Evolutionary conservation across 192 early-diverging fungal genomes (phyloP).

Genomic region (Phlyctochytrium bullatum): DNA sequence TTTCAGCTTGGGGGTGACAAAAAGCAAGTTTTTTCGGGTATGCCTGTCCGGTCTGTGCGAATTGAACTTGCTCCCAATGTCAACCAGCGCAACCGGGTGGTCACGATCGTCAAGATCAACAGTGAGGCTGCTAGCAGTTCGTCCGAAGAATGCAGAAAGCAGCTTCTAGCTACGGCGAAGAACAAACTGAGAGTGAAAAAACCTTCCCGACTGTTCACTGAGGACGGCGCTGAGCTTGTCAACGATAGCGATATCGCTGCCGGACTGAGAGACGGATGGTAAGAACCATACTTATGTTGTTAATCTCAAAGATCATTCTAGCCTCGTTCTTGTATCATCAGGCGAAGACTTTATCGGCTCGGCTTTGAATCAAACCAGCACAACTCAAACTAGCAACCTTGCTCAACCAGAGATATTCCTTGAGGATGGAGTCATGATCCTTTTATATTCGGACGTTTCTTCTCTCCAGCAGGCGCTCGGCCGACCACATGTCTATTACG

Average conservation of each 20-base stretch:
- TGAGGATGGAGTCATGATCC: constrained; percentile 20
- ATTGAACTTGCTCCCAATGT: neutral
- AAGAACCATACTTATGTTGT: neutral
- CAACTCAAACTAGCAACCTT: neutral
- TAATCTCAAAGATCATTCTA: neutral
- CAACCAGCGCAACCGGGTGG: neutral
- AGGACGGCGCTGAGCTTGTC: constrained; percentile 5
- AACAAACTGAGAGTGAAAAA: constrained; percentile 29
- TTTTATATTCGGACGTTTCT: constrained; percentile 22
- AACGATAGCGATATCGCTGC: neutral
- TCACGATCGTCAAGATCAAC: neutral
- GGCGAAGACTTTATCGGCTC: constrained; percentile 6
- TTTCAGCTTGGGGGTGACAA: no score
- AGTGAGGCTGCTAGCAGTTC: neutral
- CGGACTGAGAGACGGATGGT: neutral
- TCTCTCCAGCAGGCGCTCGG: constrained; percentile 29
- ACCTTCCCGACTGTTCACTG: constrained; percentile 2
- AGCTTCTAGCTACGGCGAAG: constrained; percentile 17
- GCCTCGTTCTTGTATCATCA: neutral
- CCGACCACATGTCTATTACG: constrained; percentile 47
- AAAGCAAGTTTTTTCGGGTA: no score
- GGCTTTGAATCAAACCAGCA: neutral
- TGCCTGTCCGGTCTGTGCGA: no score
- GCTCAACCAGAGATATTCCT: neutral
- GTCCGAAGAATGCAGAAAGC: neutral